phyloP scores from a whole-genome alignment of 108 stramenopile species.

The Epithemia pelagica region DNA sequence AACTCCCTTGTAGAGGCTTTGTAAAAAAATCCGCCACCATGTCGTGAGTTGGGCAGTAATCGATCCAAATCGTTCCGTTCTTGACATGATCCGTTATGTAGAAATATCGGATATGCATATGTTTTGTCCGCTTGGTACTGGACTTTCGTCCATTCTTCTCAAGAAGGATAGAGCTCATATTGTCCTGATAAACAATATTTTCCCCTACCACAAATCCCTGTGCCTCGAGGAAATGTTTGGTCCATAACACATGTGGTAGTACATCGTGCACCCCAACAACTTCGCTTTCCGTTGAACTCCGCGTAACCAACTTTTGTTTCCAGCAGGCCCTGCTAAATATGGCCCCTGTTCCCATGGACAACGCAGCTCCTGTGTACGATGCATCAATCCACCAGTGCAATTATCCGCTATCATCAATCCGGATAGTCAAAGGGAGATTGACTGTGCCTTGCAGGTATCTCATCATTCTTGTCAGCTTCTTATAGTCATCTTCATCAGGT shows the following conservation, averaged over 20 bases:
- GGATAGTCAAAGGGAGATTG: conserved; percentile 9
- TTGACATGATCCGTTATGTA: conserved; percentile 35
- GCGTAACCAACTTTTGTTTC: conserved; percentile 31
- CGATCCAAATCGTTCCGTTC: conserved; percentile 9
- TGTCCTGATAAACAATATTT: conserved; percentile 42
- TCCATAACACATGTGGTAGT: conserved; percentile 40
- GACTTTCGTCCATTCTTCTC: conserved; percentile 40
- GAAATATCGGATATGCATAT: conserved; percentile 46
- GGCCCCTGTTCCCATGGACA: conserved; percentile 35
- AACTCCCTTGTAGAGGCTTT: conserved; percentile 38
- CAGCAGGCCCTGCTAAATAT: conserved; percentile 11
- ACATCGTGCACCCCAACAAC: conserved; percentile 34
- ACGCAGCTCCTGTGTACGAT: conserved; percentile 31
- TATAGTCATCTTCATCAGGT: conserved; percentile 28
- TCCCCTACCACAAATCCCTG: conserved; percentile 32
- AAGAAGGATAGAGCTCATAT: conserved; percentile 44
- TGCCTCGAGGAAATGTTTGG: conserved; percentile 32
- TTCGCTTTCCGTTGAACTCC: conserved; percentile 44
- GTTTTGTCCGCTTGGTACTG: conserved; percentile 35
- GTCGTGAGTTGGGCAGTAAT: conserved; percentile 40
- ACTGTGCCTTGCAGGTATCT: conserved; percentile 24
- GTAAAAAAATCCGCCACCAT: conserved; percentile 55
- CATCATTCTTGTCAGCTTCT: conserved; percentile 23
- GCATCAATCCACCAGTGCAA: conserved; percentile 47
- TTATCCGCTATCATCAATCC: conserved; percentile 1